Conservation (phyloP, 2,329 filamentous ascomycete species). For the Arthroderma sp. region DNA sequence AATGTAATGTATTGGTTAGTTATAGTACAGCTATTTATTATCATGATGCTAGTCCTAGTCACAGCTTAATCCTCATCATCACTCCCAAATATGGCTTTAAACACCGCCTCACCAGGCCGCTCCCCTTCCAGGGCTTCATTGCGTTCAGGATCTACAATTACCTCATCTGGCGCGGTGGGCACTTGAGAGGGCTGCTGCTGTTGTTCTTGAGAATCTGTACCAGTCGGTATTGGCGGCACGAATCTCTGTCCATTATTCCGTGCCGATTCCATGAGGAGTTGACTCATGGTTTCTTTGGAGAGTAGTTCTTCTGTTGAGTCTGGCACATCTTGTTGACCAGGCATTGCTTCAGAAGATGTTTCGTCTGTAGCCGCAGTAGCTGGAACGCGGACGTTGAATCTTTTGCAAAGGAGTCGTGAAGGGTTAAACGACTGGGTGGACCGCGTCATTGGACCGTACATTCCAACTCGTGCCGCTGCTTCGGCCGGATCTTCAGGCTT, state of each 20-base stretch:
- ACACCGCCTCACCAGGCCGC: conserved; percentile 65
- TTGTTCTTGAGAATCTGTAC: conserved; percentile 2
- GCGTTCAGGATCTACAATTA: conserved; percentile 52
- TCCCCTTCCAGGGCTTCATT: conserved; percentile 68
- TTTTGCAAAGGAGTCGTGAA: conserved; percentile 75
- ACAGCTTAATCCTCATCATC: conserved; percentile 54
- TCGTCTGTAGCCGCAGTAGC: conserved; percentile 40
- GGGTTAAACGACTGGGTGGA: conserved; percentile 61
- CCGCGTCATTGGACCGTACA: conserved; percentile 85
- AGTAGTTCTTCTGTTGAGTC: conserved; percentile 35
- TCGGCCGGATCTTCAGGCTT: conserved; percentile 66
- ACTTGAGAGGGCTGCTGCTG: conserved; percentile 6
- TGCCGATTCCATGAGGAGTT: conserved; percentile 39
- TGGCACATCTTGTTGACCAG: conserved; percentile 19
- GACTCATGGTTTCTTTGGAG: conserved; percentile 41
- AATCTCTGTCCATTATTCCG: neutral
- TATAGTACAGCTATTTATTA: no score
- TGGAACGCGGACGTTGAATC: conserved; percentile 77
- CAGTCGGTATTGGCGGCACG: neutral
- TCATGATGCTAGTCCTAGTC: no score
- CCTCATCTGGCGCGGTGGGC: conserved; percentile 7
- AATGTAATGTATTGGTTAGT: neutral
- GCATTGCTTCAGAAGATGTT: conserved; percentile 22
- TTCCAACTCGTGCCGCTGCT: conserved; percentile 74
- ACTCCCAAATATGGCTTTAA: conserved; percentile 87